Base-by-base conservation (phyloP, 2,329 filamentous ascomycete species). In the Colletotrichum sp. region DNA sequence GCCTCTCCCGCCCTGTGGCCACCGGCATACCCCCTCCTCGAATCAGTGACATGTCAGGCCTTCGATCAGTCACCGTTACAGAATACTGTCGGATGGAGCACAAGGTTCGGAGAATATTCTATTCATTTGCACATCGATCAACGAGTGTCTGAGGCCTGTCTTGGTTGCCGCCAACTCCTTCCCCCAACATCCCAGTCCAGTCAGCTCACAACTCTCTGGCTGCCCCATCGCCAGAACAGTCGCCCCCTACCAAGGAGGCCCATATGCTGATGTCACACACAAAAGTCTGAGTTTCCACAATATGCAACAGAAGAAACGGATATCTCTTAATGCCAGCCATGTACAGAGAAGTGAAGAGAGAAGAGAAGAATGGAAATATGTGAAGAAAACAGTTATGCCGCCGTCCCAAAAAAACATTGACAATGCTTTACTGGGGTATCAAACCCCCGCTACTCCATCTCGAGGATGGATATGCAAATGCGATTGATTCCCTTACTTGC, bases 401-500 rank as follows among this genome's bases (percentile, higher is more conserved):
- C 43, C 43, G 43, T 57, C 24, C 54, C 54, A 29, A 57, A 8
- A 16, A 55, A 55, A 29, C 54, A 57, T 24, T 57, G 21, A 51
- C 21, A 47, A 51, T 21, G 43, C 43, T 51, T 13, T 51, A 51
- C 18, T n/a, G 11, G 59, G 34, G 34, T 8, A 5, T 18, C 24
- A 21, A 62, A 43, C 18, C 15, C 33, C 58, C 59, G 33, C 31
- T 29, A 5, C 33, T 15, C 38, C 38, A 29, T 36, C n/a, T 36
- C 38, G 21, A 51, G n/a, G n/a, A 51, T 29, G 29, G 21, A 54
- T 33, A 54, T 54, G 62, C 62, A 65, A 65, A 12, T 57, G 36
- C 24, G 29, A 29, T 47, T 12, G 31, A 66, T 33, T 54, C 51
- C 27, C 63, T 63, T 66, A 68, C 73, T 76, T 72, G 59, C 72